A percentile compares a stretch with the other conserved stretches of the same genome.
Evolutionary conservation across 1,284 basidiomycete species (phyloP).

Genomic region (Macrocybe sp.): DNA sequence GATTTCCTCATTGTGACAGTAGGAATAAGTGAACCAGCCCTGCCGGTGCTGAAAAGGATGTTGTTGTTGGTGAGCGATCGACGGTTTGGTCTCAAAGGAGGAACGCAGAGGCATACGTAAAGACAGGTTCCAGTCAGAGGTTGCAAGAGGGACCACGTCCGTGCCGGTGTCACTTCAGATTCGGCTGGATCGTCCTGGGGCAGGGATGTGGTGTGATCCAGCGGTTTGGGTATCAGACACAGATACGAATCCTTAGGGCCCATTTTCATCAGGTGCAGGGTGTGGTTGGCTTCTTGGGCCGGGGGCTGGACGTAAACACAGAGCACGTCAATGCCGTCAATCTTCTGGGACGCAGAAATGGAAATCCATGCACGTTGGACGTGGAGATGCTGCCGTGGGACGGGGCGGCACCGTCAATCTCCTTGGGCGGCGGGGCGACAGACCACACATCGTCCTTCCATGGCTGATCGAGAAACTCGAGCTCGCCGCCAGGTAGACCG

Average conservation of each 20-base stretch:
- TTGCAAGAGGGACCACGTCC: conserved; percentile 76
- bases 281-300: conserved; percentile 28
- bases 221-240: conserved; percentile 68
- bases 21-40: conserved; percentile 95
- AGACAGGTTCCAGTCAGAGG: conserved; percentile 73
- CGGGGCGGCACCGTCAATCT: conserved; percentile 50
- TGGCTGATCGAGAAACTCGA: conserved; percentile 69
- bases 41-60: conserved; percentile 59
- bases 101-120: conserved; percentile 53
- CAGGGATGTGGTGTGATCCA: conserved; percentile 37
- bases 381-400: conserved; percentile 14
- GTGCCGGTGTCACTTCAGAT: conserved; percentile 56
- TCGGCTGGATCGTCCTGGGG: conserved; percentile 44
- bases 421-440: conserved; percentile 34
- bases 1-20: conserved; percentile 87
- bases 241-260: conserved; percentile 63
- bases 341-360: conserved; percentile 24
- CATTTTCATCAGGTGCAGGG: conserved; percentile 68
- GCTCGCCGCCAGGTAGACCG: conserved; percentile 68
- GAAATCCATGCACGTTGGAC: conserved; percentile 13
- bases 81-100: conserved; percentile 12
- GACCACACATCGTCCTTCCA: conserved; percentile 40
- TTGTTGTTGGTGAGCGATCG: conserved; percentile 9
- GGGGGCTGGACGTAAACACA: conserved; percentile 21
- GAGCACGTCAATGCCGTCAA: conserved; percentile 3